Evolutionary conservation across 345 rosid genomes (phyloP).

Genomic region (Gossypium rotundifolium): DNA sequence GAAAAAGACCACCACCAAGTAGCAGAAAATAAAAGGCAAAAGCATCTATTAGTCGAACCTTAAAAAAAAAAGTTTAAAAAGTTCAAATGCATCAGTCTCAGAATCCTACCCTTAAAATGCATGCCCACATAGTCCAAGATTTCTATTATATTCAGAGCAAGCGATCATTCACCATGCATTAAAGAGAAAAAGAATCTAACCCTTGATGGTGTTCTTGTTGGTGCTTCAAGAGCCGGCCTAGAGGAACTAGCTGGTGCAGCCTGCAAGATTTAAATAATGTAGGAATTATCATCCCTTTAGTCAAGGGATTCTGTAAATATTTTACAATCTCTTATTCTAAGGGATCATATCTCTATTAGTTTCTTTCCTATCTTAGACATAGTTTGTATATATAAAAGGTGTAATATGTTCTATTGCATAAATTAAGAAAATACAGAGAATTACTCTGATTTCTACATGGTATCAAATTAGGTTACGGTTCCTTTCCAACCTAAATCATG

Average conservation of each 20-base stretch:
- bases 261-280: conserved; percentile 28
- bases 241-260: conserved; percentile 34
- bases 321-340: too few species aligned
- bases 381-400: too few species aligned
- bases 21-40: background rate
- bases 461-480: too few species aligned
- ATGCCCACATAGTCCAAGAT: background rate
- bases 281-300: too few species aligned
- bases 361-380: too few species aligned
- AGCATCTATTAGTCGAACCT: background rate
- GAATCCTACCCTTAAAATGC: background rate
- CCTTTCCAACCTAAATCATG: too few species aligned
- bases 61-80: background rate
- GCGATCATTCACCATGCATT: background rate
- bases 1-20: too few species aligned
- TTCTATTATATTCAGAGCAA: background rate
- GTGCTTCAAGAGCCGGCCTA: conserved; percentile 31
- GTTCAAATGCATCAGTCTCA: background rate
- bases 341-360: too few species aligned
- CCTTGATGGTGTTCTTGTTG: conserved; percentile 34
- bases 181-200: conserved; percentile 25
- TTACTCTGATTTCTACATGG: too few species aligned
- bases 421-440: too few species aligned
- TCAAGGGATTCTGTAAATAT: too few species aligned
- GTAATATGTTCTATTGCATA: too few species aligned